Percentiles rank a stretch among this genome's conserved stretches.
Conservation (phyloP, 768 basidiomycete genomes). For the Lactifluus rugatus region DNA sequence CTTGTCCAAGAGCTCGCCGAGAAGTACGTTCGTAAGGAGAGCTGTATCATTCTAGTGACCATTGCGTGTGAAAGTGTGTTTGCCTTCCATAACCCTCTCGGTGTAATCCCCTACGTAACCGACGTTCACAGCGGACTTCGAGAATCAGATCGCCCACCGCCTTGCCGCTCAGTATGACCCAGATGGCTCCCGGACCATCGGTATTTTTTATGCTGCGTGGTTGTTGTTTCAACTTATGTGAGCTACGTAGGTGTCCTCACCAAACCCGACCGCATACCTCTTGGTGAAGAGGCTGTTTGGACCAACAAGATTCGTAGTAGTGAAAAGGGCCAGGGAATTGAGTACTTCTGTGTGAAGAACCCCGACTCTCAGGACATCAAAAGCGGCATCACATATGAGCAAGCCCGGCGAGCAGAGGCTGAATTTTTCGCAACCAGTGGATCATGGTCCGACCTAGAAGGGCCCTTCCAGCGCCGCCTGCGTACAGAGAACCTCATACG, state of each 20-base stretch:
- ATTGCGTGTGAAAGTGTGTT: slow-evolving; percentile 55
- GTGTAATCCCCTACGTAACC: not conserved
- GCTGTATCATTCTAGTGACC: slow-evolving; percentile 51
- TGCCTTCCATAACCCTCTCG: not conserved
- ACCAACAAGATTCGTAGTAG: slow-evolving; percentile 2
- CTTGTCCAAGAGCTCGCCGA: slow-evolving; percentile 50
- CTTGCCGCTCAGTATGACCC: slow-evolving; percentile 53
- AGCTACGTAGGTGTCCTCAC: slow-evolving; percentile 5
- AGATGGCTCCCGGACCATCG: slow-evolving; percentile 57
- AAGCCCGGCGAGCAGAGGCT: slow-evolving; percentile 7
- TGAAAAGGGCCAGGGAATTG: not conserved
- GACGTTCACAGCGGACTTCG: slow-evolving; percentile 52
- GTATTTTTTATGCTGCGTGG: slow-evolving; percentile 29
- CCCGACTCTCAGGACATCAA: slow-evolving; percentile 12
- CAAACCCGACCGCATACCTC: slow-evolving; percentile 12
- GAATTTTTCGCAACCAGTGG: slow-evolving; percentile 3
- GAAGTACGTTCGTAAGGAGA: slow-evolving; percentile 50
- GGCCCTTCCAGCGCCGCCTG: slow-evolving; percentile 6
- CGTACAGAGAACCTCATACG: slow-evolving; percentile 15
- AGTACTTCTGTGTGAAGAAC: slow-evolving; percentile 19
- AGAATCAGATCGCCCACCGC: slow-evolving; percentile 68
- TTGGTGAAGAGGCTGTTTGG: slow-evolving; percentile 13
- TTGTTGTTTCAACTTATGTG: not conserved
- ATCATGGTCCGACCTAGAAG: slow-evolving; percentile 15
- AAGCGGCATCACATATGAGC: slow-evolving; percentile 15